Evolutionary conservation across 805 yeast genomes (phyloP), one percentile per base, ranked within the genome.

Genomic region (Saturnispora sanitii): DNA sequence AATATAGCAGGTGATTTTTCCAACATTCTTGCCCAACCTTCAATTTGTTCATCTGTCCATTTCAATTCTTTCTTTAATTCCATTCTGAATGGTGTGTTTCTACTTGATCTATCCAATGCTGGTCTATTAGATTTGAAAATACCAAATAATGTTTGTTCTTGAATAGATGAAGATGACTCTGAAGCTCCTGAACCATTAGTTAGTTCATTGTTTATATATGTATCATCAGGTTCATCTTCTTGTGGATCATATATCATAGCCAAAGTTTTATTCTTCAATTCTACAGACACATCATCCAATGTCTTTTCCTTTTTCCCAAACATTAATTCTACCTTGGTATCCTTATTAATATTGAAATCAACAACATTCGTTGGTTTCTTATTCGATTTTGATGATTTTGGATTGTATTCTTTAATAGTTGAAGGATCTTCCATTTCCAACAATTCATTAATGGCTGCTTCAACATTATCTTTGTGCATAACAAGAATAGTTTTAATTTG

Each of bases 11-110:
- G 86, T 33, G 77, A 73, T 50, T 73, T 73, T 38, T 74, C 68
- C 16, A 87, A 55, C 81, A 82, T 81, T 42, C 82, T 64, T 1
- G 81, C 80, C 96, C 96, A 90, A 0, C 95, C 95, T 66, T 88
- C 96, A 36, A 90, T 75, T 56, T 85, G 95, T 53, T 86, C 95
- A 58, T 87, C 88, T 0, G 87, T 67, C 95, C 94, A 86, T 1
- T 66, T 66, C 0, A 79, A 71, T 29, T 66, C 65, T 5, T 56
- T 49, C 47, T 69, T 73, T 54, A 85, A 62, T 20, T 67, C 69
- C 25, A 64, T 60, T 39, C 95, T 66, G 8, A 54, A 59, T 33
- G 64, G 60, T 0, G 78, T 46, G 37, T 55, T 47, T 45, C 96
- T 65, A 9, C 65, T 54, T 0, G 61, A 45, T 44, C 74, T 68